These are phyloP conservation scores for Trifolium repens DNA, from an alignment of 306 rosid genomes.

Conservation along the genomic window DNA sequence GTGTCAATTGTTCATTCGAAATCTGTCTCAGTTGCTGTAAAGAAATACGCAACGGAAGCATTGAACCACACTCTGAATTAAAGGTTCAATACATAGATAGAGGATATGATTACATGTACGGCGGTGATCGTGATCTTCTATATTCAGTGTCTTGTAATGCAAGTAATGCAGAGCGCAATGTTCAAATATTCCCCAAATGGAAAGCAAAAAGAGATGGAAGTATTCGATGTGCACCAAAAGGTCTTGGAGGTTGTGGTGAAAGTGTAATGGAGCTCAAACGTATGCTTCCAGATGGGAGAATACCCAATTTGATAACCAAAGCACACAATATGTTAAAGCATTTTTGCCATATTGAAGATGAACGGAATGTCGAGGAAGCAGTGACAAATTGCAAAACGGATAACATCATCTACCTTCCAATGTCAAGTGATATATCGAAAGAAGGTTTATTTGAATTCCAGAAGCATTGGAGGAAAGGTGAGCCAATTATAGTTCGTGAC, in stretches of 20 bases:
- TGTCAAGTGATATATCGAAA: constrained; percentile 44
- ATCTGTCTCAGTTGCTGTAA: constrained; percentile 69
- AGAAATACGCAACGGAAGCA: constrained; percentile 61
- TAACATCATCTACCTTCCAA: constrained; percentile 60
- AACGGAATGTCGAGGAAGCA: constrained; percentile 30
- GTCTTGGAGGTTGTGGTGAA: constrained; percentile 67
- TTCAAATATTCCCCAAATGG: constrained; percentile 50
- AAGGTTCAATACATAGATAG: constrained; percentile 58
- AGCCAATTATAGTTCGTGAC: constrained; percentile 70
- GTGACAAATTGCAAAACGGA: constrained; percentile 47
- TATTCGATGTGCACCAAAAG: constrained; percentile 65
- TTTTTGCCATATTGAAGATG: constrained; percentile 5
- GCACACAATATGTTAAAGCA: constrained; percentile 40
- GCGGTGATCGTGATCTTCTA: constrained; percentile 69
- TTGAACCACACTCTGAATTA: constrained; percentile 45
- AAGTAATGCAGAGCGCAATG: constrained; percentile 25
- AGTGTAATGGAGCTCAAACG: constrained; percentile 57
- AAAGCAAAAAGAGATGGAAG: constrained; percentile 48
- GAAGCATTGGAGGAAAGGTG: constrained; percentile 68
- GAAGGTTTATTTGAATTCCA: constrained; percentile 50
- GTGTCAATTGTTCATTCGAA: constrained; percentile 66
- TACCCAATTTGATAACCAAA: constrained; percentile 56
- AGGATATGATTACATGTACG: constrained; percentile 74
- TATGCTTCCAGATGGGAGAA: constrained; percentile 60
- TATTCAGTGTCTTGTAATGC: constrained; percentile 17